phyloP scores from a whole-genome alignment of 495 filamentous ascomycete species.

The Daldinia bambusicola region DNA sequence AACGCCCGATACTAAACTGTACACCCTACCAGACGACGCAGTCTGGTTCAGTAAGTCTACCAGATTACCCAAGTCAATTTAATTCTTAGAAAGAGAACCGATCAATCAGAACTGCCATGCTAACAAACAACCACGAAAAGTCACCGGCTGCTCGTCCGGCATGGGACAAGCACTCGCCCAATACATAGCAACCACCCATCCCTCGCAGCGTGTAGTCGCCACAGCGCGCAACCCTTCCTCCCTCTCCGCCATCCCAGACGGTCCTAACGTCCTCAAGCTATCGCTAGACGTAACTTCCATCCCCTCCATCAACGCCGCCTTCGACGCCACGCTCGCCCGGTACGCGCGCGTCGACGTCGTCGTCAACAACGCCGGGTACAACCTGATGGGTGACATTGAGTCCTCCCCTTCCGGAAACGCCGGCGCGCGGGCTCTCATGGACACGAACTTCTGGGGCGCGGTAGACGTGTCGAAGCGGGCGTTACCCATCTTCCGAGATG shows the following conservation, averaged over 20 bases:
- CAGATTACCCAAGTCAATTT: not conserved
- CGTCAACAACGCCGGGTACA: constrained; percentile 68
- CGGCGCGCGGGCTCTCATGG: constrained; percentile 55
- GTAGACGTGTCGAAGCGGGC: constrained; percentile 58
- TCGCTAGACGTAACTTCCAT: constrained; percentile 57
- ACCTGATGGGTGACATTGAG: constrained; percentile 60
- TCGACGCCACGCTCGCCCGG: constrained; percentile 50
- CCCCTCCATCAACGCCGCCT: constrained; percentile 54
- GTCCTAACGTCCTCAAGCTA: constrained; percentile 56
- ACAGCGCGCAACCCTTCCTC: constrained; percentile 54
- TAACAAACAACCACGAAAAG: constrained; percentile 32
- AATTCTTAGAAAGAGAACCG: no score
- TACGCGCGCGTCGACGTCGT: constrained; percentile 65
- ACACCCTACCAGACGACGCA: constrained; percentile 59
- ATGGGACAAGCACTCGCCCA: constrained; percentile 58
- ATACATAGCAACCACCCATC: constrained; percentile 36
- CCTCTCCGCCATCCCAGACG: constrained; percentile 55
- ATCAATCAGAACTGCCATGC: not conserved
- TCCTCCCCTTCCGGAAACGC: constrained; percentile 47
- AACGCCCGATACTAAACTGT: constrained; percentile 49
- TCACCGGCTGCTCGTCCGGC: constrained; percentile 63
- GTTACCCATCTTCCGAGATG: constrained; percentile 59
- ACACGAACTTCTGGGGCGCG: constrained; percentile 65
- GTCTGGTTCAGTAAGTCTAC: constrained; percentile 61
- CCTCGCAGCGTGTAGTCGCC: constrained; percentile 59